Evolutionary conservation across 2,329 filamentous ascomycete genomes (phyloP), one percentile per base, ranked within the genome.

Genomic region (Ilyonectria destructans): DNA sequence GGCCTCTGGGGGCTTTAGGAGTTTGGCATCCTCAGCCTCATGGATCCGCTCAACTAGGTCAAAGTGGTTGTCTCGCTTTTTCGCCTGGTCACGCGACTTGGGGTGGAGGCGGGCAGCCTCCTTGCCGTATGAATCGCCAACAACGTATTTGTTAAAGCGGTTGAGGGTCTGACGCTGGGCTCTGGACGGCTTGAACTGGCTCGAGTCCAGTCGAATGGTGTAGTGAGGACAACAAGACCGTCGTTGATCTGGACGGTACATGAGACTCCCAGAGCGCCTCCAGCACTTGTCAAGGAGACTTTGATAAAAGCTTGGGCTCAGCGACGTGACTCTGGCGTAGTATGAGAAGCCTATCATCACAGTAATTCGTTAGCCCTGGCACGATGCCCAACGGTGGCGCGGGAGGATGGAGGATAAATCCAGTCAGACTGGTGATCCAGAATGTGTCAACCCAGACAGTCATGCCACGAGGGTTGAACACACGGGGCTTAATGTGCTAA

Each of bases 141-240:
- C 82, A 43, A 96, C 85, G 80, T 88, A 88, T 69, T 85, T 89
- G 77, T 93, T 93, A 86, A 95, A 96, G 49, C 91, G 88, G 79
- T 96, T 94, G 72, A 94, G 80, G 1, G 91, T 86, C 77, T 95
- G 92, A 43, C 93, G 86, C 76, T 96, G 94, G 75, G 94, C 91
- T 78, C 89, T 90, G 31, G 89, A 87, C 6, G 93, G 85, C 71
- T 88, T 90, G 81, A 93, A 93, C 45, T 85, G 82, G 54, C 84
- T 80, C 26, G 90, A 89, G 74, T 94, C 92, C 21, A 95, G 85
- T 54, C 93, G 90, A 61, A 96, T 91, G 1, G 93, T 95, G 79
- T 96, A 98, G 77, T 98, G 95, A 51, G 95, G 95, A 80, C 96
- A 99, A 77, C 96, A 99, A 69, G 94, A 93, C 64, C 90, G 86